A percentile compares a stretch with the other conserved stretches of the same genome.
Conservation (phyloP, 2,329 filamentous ascomycete genomes). For the Ophiostoma quercus region DNA sequence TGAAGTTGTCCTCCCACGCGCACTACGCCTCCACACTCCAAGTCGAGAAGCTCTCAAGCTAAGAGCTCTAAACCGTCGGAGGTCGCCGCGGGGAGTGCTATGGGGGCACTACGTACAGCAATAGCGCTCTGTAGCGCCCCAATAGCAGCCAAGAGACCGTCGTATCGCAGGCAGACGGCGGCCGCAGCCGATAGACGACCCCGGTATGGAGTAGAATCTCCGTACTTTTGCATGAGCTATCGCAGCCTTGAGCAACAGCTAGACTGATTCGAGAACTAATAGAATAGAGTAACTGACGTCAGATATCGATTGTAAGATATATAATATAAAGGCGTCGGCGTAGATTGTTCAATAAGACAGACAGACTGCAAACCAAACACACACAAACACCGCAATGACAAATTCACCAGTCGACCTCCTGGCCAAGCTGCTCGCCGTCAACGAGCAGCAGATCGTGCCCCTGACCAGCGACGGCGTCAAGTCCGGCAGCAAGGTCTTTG, state of each 20-base stretch:
- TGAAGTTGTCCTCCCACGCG: not conserved
- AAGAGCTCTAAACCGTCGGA: not conserved
- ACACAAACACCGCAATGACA: not conserved
- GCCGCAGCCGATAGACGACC: not conserved
- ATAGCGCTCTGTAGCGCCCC: not conserved
- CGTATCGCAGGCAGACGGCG: not conserved
- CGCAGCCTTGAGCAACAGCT: not conserved
- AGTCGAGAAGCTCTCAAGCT: not conserved
- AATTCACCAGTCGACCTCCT: slow-evolving; percentile 34
- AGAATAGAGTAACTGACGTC: not conserved
- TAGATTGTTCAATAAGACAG: not conserved
- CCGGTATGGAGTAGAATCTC: not conserved
- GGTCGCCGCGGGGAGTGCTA: not conserved
- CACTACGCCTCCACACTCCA: not conserved
- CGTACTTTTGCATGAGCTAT: not conserved
- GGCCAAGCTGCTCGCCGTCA: slow-evolving; percentile 38
- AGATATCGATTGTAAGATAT: not conserved
- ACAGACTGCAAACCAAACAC: not conserved
- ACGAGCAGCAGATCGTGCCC: slow-evolving; percentile 47
- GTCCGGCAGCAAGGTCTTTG: slow-evolving; percentile 53
- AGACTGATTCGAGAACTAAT: not conserved
- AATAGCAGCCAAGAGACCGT: not conserved
- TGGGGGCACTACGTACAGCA: not conserved
- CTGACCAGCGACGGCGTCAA: slow-evolving; percentile 47
- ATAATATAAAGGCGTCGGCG: not conserved